Evolutionary conservation across 352 stramenopile species (phyloP).

Genomic region (Poterioochromonas sp.): DNA sequence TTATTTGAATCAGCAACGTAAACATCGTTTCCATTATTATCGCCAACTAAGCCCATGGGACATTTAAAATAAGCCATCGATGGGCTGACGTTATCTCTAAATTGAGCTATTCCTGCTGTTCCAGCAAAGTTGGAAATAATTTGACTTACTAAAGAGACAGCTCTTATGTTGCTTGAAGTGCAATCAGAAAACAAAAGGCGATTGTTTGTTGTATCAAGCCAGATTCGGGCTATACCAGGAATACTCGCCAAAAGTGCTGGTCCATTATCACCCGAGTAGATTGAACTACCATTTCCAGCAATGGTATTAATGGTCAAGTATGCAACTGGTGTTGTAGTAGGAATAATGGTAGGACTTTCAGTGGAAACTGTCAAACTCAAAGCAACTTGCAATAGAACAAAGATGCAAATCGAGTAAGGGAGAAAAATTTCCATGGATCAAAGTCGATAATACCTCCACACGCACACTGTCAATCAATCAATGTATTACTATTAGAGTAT

Average conservation of each 20-base stretch:
- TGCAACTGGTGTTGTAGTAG: conserved; percentile 11
- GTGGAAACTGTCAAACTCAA: conserved; percentile 13
- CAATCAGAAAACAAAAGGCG: conserved; percentile 13
- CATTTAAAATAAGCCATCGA: conserved; percentile 15
- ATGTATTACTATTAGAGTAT: too few relatives aligned
- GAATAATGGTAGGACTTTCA: conserved; percentile 14
- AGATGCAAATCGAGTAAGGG: conserved; percentile 11
- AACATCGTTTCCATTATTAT: conserved; percentile 17
- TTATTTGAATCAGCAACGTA: conserved; percentile 15
- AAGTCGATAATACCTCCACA: conserved; percentile 13
- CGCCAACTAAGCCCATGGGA: conserved; percentile 7
- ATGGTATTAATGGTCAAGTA: conserved; percentile 15
- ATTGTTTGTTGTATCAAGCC: conserved; percentile 14
- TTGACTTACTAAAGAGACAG: conserved; percentile 14
- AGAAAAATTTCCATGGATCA: conserved; percentile 15
- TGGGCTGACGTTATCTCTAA: conserved; percentile 11
- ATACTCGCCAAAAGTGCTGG: conserved; percentile 10
- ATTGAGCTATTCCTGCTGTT: conserved; percentile 13
- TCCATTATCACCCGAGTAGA: conserved; percentile 11
- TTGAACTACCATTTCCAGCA: conserved; percentile 13
- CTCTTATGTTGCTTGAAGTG: conserved; percentile 13
- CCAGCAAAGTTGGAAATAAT: conserved; percentile 14
- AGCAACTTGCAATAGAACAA: conserved; percentile 14
- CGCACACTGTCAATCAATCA: too few relatives aligned
- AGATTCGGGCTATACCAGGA: conserved; percentile 10